phyloP scores from a whole-genome alignment of 2,329 filamentous ascomycete genomes.

The Samsoniella hepiali region DNA sequence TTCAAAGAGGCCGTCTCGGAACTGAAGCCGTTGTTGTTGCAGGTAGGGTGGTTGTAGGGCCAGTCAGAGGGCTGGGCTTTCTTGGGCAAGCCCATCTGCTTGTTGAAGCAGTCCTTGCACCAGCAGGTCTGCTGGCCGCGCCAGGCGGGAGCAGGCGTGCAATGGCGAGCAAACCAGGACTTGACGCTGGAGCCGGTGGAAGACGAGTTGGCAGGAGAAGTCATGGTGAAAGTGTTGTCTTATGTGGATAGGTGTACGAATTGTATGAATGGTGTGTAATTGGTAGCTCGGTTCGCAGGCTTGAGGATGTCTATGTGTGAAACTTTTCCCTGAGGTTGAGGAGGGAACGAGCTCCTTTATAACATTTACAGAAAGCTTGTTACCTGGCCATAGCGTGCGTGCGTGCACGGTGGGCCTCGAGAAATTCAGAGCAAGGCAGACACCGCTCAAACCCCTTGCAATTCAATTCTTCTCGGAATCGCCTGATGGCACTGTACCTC shows the following conservation, averaged over 20 bases:
- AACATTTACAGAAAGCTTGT: slow-evolving; percentile 3
- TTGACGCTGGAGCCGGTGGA: slow-evolving; percentile 22
- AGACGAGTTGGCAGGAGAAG: slow-evolving; percentile 20
- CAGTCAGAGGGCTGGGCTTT: slow-evolving; percentile 8
- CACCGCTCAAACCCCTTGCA: too few species aligned
- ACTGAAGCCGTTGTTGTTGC: slow-evolving; percentile 15
- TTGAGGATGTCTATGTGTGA: not conserved
- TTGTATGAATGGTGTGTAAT: not conserved
- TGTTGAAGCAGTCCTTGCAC: slow-evolving; percentile 33
- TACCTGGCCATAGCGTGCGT: not conserved
- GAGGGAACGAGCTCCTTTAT: slow-evolving; percentile 8
- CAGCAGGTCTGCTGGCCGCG: slow-evolving; percentile 34
- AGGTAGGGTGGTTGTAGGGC: slow-evolving; percentile 14
- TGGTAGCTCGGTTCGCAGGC: not conserved
- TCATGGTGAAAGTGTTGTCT: not conserved
- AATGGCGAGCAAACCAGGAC: slow-evolving; percentile 41
- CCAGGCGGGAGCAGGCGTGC: slow-evolving; percentile 37
- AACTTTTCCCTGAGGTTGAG: not conserved
- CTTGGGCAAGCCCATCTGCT: slow-evolving; percentile 5
- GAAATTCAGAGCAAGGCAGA: too few species aligned
- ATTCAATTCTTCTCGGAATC: too few species aligned
- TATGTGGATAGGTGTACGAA: not conserved
- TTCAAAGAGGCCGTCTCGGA: slow-evolving; percentile 11
- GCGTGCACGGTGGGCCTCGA: too few species aligned
- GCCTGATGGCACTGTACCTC: not conserved